Conservation (phyloP, 1,284 basidiomycete species). For the Pseudozyma pruni region DNA sequence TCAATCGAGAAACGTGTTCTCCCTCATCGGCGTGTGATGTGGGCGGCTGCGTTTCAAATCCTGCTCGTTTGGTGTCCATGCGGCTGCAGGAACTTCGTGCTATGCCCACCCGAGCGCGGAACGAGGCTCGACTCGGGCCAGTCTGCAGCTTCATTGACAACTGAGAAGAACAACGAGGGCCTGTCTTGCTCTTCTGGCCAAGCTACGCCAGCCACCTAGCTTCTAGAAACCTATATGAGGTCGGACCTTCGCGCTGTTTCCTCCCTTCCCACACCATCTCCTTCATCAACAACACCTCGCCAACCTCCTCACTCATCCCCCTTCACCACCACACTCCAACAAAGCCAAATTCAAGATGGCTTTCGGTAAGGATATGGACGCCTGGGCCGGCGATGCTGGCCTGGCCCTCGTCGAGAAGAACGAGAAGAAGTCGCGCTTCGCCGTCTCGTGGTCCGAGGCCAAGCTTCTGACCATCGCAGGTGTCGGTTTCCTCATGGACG, state of each 20-base stretch:
- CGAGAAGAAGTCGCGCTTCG: constrained; percentile 48
- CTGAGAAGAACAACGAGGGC: too few species aligned
- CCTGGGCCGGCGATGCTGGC: constrained; percentile 53
- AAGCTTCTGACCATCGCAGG: constrained; percentile 63
- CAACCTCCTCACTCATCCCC: neutral
- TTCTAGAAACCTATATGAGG: constrained; percentile 25
- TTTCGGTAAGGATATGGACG: constrained; percentile 62
- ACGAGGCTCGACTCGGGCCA: too few species aligned
- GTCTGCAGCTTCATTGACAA: too few species aligned
- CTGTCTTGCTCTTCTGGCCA: too few species aligned
- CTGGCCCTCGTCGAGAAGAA: constrained; percentile 59
- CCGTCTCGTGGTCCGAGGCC: constrained; percentile 59
- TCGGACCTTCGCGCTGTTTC: neutral
- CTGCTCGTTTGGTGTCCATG: too few species aligned
- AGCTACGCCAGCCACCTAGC: constrained; percentile 10
- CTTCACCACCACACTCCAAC: constrained; percentile 3
- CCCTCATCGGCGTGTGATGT: too few species aligned
- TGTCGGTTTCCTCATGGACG: constrained; percentile 66
- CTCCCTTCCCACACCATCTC: neutral
- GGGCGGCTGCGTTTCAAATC: too few species aligned
- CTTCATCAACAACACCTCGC: constrained; percentile 1
- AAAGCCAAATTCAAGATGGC: constrained; percentile 39
- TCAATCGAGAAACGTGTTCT: neutral
- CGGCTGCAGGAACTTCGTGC: too few species aligned
- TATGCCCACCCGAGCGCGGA: too few species aligned